Evolutionary conservation across 176 grass and related monocot species (phyloP).

Genomic region (Stipa capillata): DNA sequence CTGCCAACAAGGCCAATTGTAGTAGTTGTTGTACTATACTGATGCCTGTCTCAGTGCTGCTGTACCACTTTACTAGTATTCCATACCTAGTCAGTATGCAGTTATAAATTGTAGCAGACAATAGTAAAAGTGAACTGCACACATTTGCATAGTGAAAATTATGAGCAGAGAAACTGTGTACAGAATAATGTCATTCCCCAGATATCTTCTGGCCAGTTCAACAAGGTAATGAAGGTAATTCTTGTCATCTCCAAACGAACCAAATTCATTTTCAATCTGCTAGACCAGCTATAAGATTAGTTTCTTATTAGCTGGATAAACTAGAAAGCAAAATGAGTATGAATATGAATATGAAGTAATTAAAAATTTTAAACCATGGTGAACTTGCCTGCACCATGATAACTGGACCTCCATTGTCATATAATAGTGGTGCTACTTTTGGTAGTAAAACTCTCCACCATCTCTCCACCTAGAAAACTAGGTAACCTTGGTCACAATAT

Average conservation of each 20-base stretch:
- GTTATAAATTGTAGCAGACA: background rate
- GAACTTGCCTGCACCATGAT: conserved; percentile 92
- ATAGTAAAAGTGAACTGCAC: conserved; percentile 2
- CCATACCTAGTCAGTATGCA: background rate
- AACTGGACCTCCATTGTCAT: conserved; percentile 77
- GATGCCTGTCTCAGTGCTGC: background rate
- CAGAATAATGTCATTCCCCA: conserved; percentile 69
- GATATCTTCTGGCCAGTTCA: conserved; percentile 66
- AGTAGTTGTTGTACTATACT: background rate
- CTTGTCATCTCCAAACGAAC: conserved; percentile 90
- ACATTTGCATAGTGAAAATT: background rate
- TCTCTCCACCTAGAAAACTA: conserved; percentile 68
- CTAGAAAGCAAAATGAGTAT: background rate
- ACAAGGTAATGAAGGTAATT: conserved; percentile 73
- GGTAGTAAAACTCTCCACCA: conserved; percentile 84
- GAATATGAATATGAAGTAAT: background rate
- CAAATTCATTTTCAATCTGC: conserved; percentile 98
- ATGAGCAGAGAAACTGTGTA: conserved; percentile 32
- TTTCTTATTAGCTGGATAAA: conserved; percentile 15
- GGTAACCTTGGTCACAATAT: conserved; percentile 18
- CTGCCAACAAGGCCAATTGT: background rate
- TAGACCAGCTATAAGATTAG: conserved; percentile 20
- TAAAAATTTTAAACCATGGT: conserved; percentile 2
- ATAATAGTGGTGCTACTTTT: conserved; percentile 66
- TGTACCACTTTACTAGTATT: background rate